Conservation (phyloP, 371 early-diverging fungal genomes). For the Mucor velutinosus region DNA sequence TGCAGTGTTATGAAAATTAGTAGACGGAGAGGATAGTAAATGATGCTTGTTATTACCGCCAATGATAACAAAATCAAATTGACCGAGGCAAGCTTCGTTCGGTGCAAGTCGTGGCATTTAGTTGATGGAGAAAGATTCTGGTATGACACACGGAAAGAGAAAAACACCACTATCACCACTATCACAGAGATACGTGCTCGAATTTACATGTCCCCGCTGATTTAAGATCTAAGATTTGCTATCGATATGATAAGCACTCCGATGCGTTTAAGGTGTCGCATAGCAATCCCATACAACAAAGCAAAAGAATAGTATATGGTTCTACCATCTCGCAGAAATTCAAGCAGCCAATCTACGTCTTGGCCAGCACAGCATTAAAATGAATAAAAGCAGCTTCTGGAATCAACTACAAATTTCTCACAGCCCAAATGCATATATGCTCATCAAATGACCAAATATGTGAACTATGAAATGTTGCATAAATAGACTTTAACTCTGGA, state of each 20-base stretch:
- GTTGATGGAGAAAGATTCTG: not conserved
- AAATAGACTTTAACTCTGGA: not conserved
- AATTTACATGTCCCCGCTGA: not conserved
- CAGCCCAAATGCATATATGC: not conserved
- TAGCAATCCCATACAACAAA: too few species aligned
- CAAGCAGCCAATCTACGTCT: not conserved
- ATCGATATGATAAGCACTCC: not conserved
- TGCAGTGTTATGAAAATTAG: not conserved
- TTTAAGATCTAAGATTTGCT: not conserved
- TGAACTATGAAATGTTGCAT: not conserved
- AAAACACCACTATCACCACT: not conserved
- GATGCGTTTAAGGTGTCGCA: not conserved
- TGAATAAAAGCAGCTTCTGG: not conserved
- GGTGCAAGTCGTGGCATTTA: conserved; percentile 16
- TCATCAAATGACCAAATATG: not conserved
- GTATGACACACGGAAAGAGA: not conserved
- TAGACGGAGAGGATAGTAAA: not conserved
- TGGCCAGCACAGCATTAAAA: not conserved
- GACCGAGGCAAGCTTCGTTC: conserved; percentile 2
- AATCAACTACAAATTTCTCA: not conserved
- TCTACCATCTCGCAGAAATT: not conserved
- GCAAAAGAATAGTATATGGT: not conserved
- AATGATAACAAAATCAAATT: conserved; percentile 22
- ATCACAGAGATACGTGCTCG: not conserved
- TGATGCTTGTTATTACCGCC: conserved; percentile 10